A percentile compares a stretch with the other conserved stretches of the same genome.
Conservation (phyloP, 768 basidiomycete genomes). For the Strobilomyces echinocephalus region DNA sequence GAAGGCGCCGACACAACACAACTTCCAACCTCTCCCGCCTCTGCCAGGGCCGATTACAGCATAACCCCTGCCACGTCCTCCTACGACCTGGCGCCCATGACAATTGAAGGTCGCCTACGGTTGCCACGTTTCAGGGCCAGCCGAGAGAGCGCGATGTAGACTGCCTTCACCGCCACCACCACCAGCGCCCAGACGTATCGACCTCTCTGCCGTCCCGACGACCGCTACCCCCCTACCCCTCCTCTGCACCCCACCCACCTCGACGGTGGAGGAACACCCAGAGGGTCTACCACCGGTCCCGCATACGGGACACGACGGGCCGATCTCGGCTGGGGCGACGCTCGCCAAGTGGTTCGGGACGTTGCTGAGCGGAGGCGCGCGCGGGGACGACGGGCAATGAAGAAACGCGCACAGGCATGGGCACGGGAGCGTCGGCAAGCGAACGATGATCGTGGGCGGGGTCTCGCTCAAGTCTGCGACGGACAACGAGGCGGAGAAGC, state of each 20-base stretch:
- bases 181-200: constrained; percentile 27
- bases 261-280: constrained; percentile 27
- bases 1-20: no score
- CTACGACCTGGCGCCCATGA: no score
- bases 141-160: constrained; percentile 28
- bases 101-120: constrained; percentile 61
- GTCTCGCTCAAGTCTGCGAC: constrained; percentile 36
- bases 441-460: constrained; percentile 50
- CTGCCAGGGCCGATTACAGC: no score
- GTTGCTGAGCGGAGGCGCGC: constrained; percentile 45
- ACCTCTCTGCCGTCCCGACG: constrained; percentile 24
- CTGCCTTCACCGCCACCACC: constrained; percentile 23
- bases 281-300: constrained; percentile 29
- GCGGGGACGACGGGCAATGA: constrained; percentile 40
- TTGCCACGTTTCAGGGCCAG: constrained; percentile 53
- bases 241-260: constrained; percentile 60
- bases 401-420: constrained; percentile 23
- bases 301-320: constrained; percentile 43
- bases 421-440: constrained; percentile 36
- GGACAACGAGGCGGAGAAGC: constrained; percentile 33
- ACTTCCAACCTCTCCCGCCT: no score
- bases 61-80: no score
- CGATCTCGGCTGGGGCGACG: constrained; percentile 57
- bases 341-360: constrained; percentile 78
- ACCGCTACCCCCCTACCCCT: constrained; percentile 38